phyloP scores from a whole-genome alignment of 768 basidiomycete species.

The Mycena polygramma region DNA sequence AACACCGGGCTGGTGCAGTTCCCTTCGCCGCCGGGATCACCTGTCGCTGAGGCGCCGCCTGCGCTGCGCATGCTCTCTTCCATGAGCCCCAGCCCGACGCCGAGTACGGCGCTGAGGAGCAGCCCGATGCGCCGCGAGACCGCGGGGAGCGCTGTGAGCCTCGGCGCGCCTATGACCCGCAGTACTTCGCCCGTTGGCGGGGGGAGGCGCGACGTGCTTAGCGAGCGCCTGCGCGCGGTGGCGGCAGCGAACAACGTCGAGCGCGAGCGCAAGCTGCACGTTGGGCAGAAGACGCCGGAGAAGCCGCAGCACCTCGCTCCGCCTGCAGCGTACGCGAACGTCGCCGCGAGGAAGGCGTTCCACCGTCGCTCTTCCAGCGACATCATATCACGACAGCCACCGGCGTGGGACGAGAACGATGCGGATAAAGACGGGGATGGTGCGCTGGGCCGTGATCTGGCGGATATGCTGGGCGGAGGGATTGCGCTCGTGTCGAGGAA shows the following conservation, averaged over 20 bases:
- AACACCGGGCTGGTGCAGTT: conserved; percentile 26
- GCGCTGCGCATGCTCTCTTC: not conserved
- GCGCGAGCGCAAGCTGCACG: not conserved
- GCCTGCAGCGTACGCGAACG: conserved; percentile 3
- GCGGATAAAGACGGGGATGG: conserved; percentile 33
- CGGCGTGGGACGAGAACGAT: conserved; percentile 19
- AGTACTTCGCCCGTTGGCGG: not conserved
- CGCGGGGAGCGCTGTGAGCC: conserved; percentile 38
- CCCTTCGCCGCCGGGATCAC: conserved; percentile 33
- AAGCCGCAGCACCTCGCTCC: conserved; percentile 4
- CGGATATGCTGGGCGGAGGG: conserved; percentile 56
- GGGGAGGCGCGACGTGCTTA: conserved; percentile 52
- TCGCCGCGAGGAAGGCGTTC: conserved; percentile 28
- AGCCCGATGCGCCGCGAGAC: conserved; percentile 31
- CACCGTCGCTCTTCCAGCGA: conserved; percentile 42
- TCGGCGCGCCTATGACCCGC: conserved; percentile 32
- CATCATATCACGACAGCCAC: conserved; percentile 22
- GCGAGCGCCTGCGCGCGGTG: conserved; percentile 58
- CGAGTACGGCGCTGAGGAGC: not conserved
- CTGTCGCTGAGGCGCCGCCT: conserved; percentile 30
- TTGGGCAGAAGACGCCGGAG: not conserved
- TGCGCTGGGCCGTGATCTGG: conserved; percentile 58
- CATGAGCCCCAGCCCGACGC: no score
- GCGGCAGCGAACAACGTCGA: conserved; percentile 40
- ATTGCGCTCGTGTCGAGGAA: conserved; percentile 55